phyloP scores from a whole-genome alignment of 768 basidiomycete species.

The Boletus reticulatus region DNA sequence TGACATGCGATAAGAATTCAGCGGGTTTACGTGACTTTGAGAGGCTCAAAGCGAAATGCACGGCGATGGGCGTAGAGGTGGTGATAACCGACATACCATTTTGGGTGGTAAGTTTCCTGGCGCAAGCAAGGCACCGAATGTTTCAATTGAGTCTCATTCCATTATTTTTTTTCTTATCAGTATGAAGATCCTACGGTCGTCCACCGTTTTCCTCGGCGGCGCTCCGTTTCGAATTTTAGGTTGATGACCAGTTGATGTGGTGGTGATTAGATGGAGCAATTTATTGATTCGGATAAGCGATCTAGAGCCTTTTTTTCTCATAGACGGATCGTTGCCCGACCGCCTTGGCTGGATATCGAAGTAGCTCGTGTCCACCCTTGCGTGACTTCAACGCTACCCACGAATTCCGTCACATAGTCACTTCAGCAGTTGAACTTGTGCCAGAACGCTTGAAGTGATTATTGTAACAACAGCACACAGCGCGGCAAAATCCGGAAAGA shows the following conservation, averaged over 20 bases:
- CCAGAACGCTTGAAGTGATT: no score
- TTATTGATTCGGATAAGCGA: neutral
- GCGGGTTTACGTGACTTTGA: slow-evolving; percentile 20
- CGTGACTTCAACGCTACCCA: no score
- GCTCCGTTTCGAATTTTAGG: slow-evolving; percentile 36
- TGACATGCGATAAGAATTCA: slow-evolving; percentile 36
- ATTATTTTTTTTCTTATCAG: slow-evolving; percentile 17
- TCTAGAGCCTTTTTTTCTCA: neutral
- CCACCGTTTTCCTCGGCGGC: slow-evolving; percentile 34
- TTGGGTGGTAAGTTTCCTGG: slow-evolving; percentile 34
- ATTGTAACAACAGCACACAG: no score
- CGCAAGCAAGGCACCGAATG: neutral
- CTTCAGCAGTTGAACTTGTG: no score
- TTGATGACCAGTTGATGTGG: slow-evolving; percentile 25
- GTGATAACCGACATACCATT: slow-evolving; percentile 27
- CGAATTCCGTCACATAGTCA: no score
- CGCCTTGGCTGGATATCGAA: no score
- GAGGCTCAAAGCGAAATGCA: slow-evolving; percentile 28
- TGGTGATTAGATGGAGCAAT: slow-evolving; percentile 5
- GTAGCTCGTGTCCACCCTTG: no score
- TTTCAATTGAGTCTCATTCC: neutral
- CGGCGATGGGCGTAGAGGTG: slow-evolving; percentile 29
- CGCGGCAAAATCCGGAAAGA: no score
- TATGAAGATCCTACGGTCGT: slow-evolving; percentile 37
- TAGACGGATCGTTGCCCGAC: neutral